Evolutionary conservation across 148 eudicot genomes (phyloP).

Genomic region (Gaultheria prostrata): DNA sequence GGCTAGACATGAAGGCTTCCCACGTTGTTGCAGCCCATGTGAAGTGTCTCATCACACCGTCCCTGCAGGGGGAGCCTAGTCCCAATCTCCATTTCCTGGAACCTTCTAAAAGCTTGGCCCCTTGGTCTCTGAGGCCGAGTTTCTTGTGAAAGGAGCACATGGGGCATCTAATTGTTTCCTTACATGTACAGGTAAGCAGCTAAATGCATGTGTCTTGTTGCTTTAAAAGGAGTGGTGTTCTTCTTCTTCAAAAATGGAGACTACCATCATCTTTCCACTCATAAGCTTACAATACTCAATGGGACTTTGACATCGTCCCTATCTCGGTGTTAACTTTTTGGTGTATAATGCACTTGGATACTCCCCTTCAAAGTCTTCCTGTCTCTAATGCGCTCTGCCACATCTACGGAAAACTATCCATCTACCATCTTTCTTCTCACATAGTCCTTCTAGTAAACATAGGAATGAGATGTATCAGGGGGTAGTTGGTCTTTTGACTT

Average conservation of each 20-base stretch:
- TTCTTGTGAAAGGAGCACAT: background rate
- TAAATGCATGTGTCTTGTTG: background rate
- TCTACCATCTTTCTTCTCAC: background rate
- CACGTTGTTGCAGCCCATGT: background rate
- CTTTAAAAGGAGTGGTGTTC: background rate
- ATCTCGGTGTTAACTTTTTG: background rate
- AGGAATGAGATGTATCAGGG: background rate
- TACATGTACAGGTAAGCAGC: background rate
- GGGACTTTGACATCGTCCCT: background rate
- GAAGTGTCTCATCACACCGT: background rate
- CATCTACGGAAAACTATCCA: background rate
- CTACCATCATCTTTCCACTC: background rate
- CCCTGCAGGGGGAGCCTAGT: background rate
- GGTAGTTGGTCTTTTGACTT: background rate
- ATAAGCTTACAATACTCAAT: background rate
- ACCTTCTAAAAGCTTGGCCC: background rate
- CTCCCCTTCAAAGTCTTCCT: background rate
- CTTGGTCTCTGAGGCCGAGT: background rate
- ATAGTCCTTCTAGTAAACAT: background rate
- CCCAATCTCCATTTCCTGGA: background rate
- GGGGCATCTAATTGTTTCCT: background rate
- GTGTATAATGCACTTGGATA: background rate
- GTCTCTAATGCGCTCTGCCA: background rate
- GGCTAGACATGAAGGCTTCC: background rate
- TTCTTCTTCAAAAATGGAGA: background rate